Percentiles rank a stretch among this genome's conserved stretches.
Conservation (phyloP, 2,329 filamentous ascomycete species). For the Penicillium capsulatum region DNA sequence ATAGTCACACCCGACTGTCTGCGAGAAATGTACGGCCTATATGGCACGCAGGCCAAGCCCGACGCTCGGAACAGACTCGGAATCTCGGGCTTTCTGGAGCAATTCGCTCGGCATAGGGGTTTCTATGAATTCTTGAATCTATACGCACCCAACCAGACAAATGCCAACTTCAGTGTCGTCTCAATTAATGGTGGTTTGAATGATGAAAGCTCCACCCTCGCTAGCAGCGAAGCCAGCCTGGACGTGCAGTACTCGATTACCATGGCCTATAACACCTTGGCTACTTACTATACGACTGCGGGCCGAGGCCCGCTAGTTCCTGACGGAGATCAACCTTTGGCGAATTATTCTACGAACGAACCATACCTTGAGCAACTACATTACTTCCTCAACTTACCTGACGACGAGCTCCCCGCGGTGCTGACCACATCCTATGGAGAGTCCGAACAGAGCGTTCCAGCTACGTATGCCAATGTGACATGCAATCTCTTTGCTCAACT, state of each 20-base stretch:
- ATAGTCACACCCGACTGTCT: conserved; percentile 50
- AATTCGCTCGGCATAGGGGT: conserved; percentile 53
- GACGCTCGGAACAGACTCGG: conserved; percentile 41
- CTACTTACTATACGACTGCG: conserved; percentile 58
- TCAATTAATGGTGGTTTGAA: conserved; percentile 56
- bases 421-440: conserved; percentile 69
- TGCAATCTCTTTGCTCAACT: conserved; percentile 63
- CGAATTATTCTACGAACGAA: conserved; percentile 54
- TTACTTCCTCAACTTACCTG: conserved; percentile 54
- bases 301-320: conserved; percentile 53
- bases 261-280: conserved; percentile 52
- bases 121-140: conserved; percentile 53
- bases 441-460: conserved; percentile 60
- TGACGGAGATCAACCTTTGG: conserved; percentile 42
- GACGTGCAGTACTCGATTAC: conserved; percentile 60
- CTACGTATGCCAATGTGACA: conserved; percentile 56
- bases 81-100: conserved; percentile 48
- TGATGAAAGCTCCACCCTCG: conserved; percentile 41
- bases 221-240: conserved; percentile 58
- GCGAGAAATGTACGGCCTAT: conserved; percentile 48
- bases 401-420: conserved; percentile 57
- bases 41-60: conserved; percentile 27
- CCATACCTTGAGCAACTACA: conserved; percentile 63
- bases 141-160: conserved; percentile 51
- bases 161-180: conserved; percentile 54